Evolutionary conservation across 2,329 filamentous ascomycete genomes (phyloP).

Genomic region (Ophiosphaerella narmari): DNA sequence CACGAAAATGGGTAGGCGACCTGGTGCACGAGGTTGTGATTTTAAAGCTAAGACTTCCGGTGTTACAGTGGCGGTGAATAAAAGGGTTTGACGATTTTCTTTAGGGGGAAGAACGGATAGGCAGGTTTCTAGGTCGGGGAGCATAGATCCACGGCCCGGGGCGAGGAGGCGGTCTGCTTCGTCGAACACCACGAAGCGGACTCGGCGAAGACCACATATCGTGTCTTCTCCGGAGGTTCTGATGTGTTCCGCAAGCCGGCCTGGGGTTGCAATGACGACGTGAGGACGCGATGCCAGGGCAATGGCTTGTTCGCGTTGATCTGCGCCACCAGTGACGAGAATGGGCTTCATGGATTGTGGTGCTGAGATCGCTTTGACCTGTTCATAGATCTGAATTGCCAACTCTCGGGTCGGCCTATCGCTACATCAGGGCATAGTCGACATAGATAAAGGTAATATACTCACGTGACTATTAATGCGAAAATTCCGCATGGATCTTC

Average conservation of each 20-base stretch:
- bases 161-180: slow-evolving; percentile 90
- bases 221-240: slow-evolving; percentile 90
- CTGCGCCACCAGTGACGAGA: slow-evolving; percentile 88
- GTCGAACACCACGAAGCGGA: slow-evolving; percentile 87
- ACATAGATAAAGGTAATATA: slow-evolving; percentile 50
- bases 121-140: slow-evolving; percentile 91
- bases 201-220: slow-evolving; percentile 76
- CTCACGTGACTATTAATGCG: slow-evolving; percentile 82
- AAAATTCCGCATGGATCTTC: slow-evolving; percentile 92
- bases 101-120: slow-evolving; percentile 79
- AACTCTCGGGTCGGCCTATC: slow-evolving; percentile 66
- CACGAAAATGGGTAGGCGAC: slow-evolving; percentile 79
- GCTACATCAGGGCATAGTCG: slow-evolving; percentile 6
- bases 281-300: slow-evolving; percentile 82
- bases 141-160: slow-evolving; percentile 79
- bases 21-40: slow-evolving; percentile 72
- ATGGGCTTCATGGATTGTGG: slow-evolving; percentile 85
- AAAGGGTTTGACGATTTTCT: slow-evolving; percentile 80
- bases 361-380: slow-evolving; percentile 89
- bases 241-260: slow-evolving; percentile 91
- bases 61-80: slow-evolving; percentile 96
- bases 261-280: slow-evolving; percentile 88
- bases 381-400: slow-evolving; percentile 93
- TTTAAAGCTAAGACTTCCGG: slow-evolving; percentile 88
- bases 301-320: slow-evolving; percentile 90